Base-by-base conservation (phyloP, 768 basidiomycete species). In the Phlebiopsis gigantea region DNA sequence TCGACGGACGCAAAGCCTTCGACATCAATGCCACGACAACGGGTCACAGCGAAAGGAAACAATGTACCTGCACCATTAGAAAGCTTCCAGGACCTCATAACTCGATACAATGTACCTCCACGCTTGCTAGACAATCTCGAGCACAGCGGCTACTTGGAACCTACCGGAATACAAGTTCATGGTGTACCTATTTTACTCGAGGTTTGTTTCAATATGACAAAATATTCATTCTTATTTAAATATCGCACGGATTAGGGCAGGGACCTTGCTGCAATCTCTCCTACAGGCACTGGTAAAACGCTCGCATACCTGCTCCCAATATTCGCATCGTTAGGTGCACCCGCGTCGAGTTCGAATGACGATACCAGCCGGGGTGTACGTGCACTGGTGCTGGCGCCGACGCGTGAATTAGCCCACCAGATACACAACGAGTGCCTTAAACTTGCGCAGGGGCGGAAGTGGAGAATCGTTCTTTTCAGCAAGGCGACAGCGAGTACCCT, bases 211-310 rank as follows among this genome's bases (percentile, higher is more conserved):
- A 14, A 48, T 5, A 24, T 21, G 28, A 10, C 7, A 5, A 28
- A 28, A 4, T 30, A 30, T 17, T 29, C 29, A 48, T 30, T 10
- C 34, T 39, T 17, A 10, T 39, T 17, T 39, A 10, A 17, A 48
- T 19, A 17, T 21, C 19, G 42, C 12, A 26, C 57, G 47, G 39
- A 26, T n/a, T 57, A 91, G 91, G 77, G 75, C 59, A 84, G 90
- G 56, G 96, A 99, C 71, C 77, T 97, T 22, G 87, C 90, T 53
- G 96, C 95, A 26, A 89, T 98, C 19, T 97, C 97, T 0, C 97
- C 97, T 0, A 99, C 97, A 5, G 97, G 97, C 49, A 95, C 92
- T 9, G 97, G 97, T 58, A 99, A 99, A 75, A 99, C 97, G 0
- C 77, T 98, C 5, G 83, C 94, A 0, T 99, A 98, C 71, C 77